These are phyloP conservation scores for Hypoxylon subgilvum DNA, from an alignment of 495 filamentous ascomycete genomes.

Conservation along the genomic window DNA sequence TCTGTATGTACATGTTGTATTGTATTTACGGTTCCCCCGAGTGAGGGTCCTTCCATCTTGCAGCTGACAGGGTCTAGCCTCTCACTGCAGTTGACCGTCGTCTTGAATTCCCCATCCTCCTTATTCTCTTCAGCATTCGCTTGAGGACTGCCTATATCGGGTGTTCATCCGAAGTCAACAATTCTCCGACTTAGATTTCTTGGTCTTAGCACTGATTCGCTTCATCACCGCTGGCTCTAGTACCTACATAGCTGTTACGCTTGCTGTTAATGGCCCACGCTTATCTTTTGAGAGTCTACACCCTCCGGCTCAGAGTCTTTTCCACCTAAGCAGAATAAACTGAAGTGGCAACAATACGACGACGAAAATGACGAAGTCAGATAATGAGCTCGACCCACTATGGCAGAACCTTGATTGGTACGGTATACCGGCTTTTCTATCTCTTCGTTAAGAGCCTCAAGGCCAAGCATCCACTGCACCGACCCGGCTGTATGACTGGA, in stretches of 20 bases:
- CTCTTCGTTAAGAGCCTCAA: conserved; percentile 16
- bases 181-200: conserved; percentile 3
- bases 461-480: conserved; percentile 8
- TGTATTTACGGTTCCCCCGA: too few relatives aligned
- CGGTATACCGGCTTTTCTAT: conserved; percentile 21
- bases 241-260: too few relatives aligned
- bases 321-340: conserved; percentile 15
- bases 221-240: conserved; percentile 5
- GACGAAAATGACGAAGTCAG: conserved; percentile 51
- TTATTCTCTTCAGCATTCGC: conserved; percentile 2
- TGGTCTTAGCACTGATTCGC: not conserved
- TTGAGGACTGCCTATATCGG: conserved; percentile 12
- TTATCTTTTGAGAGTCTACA: conserved; percentile 10
- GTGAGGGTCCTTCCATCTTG: too few relatives aligned
- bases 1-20: too few relatives aligned
- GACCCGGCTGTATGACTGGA: conserved; percentile 6
- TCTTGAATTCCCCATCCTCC: conserved; percentile 8
- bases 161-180: conserved; percentile 15
- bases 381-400: conserved; percentile 65
- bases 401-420: conserved; percentile 74
- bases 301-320: conserved; percentile 1
- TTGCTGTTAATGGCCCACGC: conserved; percentile 17
- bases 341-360: conserved; percentile 32
- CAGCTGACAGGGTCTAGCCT: too few relatives aligned
- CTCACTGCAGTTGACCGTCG: too few relatives aligned